These are phyloP conservation scores for Exserohilum turcica DNA, from an alignment of 2,329 filamentous ascomycete genomes.

Conservation along the genomic window DNA sequence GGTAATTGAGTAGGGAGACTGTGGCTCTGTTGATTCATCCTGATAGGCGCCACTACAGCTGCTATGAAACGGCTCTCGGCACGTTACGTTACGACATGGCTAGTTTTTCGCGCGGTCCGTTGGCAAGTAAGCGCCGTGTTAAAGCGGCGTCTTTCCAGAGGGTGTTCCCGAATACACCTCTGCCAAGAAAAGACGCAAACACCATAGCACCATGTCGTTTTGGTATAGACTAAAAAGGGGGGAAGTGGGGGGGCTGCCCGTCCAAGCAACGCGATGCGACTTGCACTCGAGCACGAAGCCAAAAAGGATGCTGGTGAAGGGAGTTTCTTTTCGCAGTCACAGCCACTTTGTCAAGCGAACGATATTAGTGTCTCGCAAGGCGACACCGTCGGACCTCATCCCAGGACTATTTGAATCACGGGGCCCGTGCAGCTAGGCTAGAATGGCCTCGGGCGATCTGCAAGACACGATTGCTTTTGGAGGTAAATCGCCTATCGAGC, in stretches of 20 bases:
- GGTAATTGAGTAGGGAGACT: not conserved
- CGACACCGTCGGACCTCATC: not conserved
- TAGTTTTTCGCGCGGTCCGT: not conserved
- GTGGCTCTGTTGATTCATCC: not conserved
- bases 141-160: conserved; percentile 2
- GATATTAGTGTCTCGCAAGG: not conserved
- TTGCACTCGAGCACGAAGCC: no score
- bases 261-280: no score
- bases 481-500: conserved; percentile 2
- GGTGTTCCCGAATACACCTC: conserved; percentile 2
- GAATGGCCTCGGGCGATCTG: not conserved
- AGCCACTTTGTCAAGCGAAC: not conserved
- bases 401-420: not conserved
- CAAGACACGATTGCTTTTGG: conserved; percentile 6
- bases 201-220: not conserved
- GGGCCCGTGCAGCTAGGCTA: conserved; percentile 1
- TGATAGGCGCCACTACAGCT: not conserved
- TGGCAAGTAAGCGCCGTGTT: not conserved
- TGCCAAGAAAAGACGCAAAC: conserved; percentile 5
- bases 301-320: not conserved
- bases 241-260: no score
- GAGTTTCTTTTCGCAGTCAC: not conserved
- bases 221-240: not conserved
- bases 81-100: conserved; percentile 6
- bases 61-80: conserved; percentile 5